Evolutionary conservation across 805 yeast genomes (phyloP).

Genomic region (Kazachstania martiniae): DNA sequence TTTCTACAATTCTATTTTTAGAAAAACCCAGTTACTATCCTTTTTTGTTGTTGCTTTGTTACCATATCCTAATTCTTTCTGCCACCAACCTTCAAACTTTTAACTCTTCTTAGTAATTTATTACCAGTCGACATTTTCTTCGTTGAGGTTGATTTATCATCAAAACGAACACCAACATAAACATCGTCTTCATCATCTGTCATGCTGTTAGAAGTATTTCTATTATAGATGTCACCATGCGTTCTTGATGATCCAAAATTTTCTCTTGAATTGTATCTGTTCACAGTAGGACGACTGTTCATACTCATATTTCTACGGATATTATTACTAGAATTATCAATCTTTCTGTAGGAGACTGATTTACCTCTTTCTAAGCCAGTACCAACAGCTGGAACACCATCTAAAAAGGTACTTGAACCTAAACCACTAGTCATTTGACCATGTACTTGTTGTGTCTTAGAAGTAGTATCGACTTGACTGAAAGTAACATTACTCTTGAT

Average conservation of each 20-base stretch:
- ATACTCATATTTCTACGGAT: constrained; percentile 9
- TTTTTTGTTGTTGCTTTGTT: too few species aligned
- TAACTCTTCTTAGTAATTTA: constrained; percentile 72
- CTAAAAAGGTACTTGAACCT: constrained; percentile 85
- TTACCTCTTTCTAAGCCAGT: constrained; percentile 64
- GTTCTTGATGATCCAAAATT: constrained; percentile 11
- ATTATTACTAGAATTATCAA: constrained; percentile 11
- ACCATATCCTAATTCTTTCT: too few species aligned
- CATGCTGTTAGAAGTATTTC: background rate
- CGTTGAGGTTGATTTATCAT: constrained; percentile 13
- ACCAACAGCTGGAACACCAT: constrained; percentile 86
- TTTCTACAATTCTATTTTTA: too few species aligned
- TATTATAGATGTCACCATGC: constrained; percentile 8
- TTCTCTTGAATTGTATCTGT: constrained; percentile 2
- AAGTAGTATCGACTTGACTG: constrained; percentile 59
- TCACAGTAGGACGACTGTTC: constrained; percentile 5
- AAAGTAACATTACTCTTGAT: constrained; percentile 44
- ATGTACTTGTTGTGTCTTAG: constrained; percentile 63
- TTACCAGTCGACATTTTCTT: constrained; percentile 32
- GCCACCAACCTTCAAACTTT: constrained; percentile 69
- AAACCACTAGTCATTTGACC: constrained; percentile 82
- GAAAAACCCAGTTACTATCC: too few species aligned
- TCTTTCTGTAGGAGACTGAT: constrained; percentile 63
- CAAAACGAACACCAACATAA: constrained; percentile 22
- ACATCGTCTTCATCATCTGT: constrained; percentile 25